These are phyloP conservation scores for Leccinum boreale DNA, from an alignment of 768 basidiomycete species.

Conservation along the genomic window DNA sequence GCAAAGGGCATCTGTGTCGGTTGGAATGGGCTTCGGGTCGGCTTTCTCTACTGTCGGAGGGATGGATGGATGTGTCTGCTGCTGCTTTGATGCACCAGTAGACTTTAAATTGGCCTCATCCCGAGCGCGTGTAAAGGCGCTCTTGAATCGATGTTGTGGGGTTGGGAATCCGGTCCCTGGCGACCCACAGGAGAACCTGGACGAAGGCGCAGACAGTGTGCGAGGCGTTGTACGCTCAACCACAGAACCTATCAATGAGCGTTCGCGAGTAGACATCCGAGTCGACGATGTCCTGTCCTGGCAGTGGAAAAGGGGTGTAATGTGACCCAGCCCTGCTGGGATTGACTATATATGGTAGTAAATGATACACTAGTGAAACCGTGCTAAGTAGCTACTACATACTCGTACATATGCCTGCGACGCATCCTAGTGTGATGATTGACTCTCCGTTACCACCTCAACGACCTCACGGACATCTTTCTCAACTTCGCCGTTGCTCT, in stretches of 20 bases:
- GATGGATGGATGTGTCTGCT: neutral
- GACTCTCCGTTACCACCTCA: neutral
- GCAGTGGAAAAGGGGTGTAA: neutral
- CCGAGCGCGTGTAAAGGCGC: conserved; percentile 53
- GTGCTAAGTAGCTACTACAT: neutral
- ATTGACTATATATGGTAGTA: neutral
- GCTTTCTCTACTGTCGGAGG: neutral
- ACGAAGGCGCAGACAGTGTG: conserved; percentile 22
- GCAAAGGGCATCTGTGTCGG: conserved; percentile 43
- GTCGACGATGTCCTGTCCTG: neutral
- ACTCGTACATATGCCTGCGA: neutral
- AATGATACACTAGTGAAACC: neutral
- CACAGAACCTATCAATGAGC: conserved; percentile 42
- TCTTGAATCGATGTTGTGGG: conserved; percentile 61
- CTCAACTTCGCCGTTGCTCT: neutral
- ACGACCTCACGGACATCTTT: neutral
- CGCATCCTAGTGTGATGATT: neutral
- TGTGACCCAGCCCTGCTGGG: neutral
- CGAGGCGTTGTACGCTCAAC: conserved; percentile 38
- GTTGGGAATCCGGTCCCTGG: conserved; percentile 55
- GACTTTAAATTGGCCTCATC: conserved; percentile 30
- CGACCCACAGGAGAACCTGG: conserved; percentile 11
- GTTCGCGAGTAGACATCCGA: conserved; percentile 22
- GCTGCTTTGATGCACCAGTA: conserved; percentile 26
- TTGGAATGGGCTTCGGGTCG: conserved; percentile 17